A percentile compares a stretch with the other conserved stretches of the same genome.
These are phyloP conservation scores for Fusarium floridanum DNA, from an alignment of 2,329 filamentous ascomycete species.

Conservation along the genomic window DNA sequence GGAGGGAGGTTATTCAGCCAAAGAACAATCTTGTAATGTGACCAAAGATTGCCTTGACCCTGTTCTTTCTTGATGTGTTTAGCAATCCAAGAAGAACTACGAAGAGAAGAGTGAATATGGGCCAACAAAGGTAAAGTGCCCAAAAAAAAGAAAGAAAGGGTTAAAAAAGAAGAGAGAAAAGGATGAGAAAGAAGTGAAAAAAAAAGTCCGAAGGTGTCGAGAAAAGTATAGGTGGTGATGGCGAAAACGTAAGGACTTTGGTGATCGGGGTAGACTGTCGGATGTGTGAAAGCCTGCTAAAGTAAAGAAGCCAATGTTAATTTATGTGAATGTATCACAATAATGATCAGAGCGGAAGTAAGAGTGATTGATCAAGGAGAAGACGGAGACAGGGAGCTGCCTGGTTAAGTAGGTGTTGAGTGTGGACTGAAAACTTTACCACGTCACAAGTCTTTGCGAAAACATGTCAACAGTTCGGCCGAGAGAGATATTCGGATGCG, in stretches of 20 bases:
- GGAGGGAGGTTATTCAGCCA: background rate
- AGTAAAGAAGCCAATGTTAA: background rate
- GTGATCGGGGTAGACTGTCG: no score
- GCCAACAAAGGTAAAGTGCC: background rate
- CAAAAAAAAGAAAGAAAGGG: background rate
- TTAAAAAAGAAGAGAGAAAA: no score
- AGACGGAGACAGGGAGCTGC: no score
- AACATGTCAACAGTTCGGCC: background rate
- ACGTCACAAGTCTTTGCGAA: background rate
- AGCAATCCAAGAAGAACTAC: background rate
- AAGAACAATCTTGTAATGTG: background rate
- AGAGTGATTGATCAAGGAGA: background rate
- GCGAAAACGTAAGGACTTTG: no score
- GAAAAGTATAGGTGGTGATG: background rate
- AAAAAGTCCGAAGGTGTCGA: background rate
- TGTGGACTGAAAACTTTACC: background rate
- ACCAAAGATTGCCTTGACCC: background rate
- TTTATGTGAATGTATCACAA: background rate
- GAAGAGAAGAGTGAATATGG: background rate
- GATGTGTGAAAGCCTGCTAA: background rate
- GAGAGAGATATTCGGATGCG: background rate
- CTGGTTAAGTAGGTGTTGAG: background rate
- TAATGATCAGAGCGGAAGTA: background rate
- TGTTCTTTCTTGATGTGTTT: background rate
- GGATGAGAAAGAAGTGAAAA: background rate